Evolutionary conservation across 495 filamentous ascomycete species (phyloP).

Genomic region (Melanomma pulvis-pyrius): DNA sequence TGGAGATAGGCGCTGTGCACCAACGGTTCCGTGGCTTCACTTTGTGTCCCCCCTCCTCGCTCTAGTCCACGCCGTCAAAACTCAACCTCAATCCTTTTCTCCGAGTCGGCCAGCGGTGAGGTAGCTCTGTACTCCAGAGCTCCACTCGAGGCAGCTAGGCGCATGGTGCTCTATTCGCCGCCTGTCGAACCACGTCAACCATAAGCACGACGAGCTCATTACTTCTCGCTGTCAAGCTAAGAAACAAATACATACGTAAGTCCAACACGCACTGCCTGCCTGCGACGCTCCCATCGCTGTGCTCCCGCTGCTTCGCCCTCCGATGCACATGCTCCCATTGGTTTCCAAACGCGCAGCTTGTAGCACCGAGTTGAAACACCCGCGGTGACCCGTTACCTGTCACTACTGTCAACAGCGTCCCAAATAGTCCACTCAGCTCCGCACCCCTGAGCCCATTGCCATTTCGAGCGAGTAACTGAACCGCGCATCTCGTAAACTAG

Average conservation of each 20-base stretch:
- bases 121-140: not conserved
- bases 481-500: slow-evolving; percentile 16
- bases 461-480: slow-evolving; percentile 18
- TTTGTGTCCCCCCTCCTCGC: not conserved
- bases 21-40: slow-evolving; percentile 1
- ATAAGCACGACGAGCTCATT: not conserved
- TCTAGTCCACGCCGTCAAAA: slow-evolving; percentile 5
- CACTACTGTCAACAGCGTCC: slow-evolving; percentile 18
- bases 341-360: not conserved
- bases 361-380: slow-evolving; percentile 20
- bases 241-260: not conserved
- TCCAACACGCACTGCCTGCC: slow-evolving; percentile 8
- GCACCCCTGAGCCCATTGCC: slow-evolving; percentile 3
- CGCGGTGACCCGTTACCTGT: slow-evolving; percentile 19
- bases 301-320: not conserved
- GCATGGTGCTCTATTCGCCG: not conserved
- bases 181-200: not conserved
- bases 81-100: slow-evolving; percentile 4
- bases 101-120: not conserved
- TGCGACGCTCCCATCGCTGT: slow-evolving; percentile 2
- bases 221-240: not conserved
- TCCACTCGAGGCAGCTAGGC: not conserved
- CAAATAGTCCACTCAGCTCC: slow-evolving; percentile 6
- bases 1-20: slow-evolving; percentile 3
- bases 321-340: slow-evolving; percentile 16